Percentiles rank a stretch among this genome's conserved stretches.
Conservation (phyloP, 768 basidiomycete species). For the Krasilnikovozyma curviuscula region DNA sequence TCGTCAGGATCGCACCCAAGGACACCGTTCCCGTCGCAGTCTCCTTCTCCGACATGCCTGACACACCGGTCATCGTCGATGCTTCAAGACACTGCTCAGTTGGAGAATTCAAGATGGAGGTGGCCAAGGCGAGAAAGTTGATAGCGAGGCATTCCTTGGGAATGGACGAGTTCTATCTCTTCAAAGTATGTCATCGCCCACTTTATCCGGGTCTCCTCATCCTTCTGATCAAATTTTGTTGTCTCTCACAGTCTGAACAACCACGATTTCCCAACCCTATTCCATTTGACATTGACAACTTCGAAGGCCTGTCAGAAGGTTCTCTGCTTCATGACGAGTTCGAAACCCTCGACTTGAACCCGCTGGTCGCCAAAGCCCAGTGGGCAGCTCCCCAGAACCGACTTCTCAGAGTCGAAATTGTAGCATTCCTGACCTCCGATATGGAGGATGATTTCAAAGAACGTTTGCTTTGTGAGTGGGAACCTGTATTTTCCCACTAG, state of each 20-base stretch:
- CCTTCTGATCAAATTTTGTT: neutral
- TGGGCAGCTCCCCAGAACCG: neutral
- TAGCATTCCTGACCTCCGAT: conserved; percentile 7
- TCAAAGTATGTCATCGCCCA: conserved; percentile 2
- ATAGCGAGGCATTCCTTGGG: too few species aligned
- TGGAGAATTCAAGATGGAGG: conserved; percentile 1
- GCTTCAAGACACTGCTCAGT: neutral
- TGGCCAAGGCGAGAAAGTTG: conserved; percentile 3
- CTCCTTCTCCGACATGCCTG: conserved; percentile 7
- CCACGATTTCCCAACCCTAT: neutral
- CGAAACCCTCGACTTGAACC: neutral
- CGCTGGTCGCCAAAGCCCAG: neutral
- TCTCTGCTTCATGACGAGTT: conserved; percentile 11
- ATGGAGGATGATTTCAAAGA: conserved; percentile 10
- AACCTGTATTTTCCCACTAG: too few species aligned
- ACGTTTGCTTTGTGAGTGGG: too few species aligned
- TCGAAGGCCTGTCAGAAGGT: conserved; percentile 5
- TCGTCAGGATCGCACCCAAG: conserved; percentile 2
- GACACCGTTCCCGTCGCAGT: conserved; percentile 3
- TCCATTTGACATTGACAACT: conserved; percentile 8
- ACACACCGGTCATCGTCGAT: conserved; percentile 9
- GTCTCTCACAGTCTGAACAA: neutral
- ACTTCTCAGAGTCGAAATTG: conserved; percentile 7
- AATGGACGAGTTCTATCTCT: conserved; percentile 11
- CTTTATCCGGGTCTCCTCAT: neutral